Conservation (phyloP, 345 rosid species). For the Lumnitzera littorea region DNA sequence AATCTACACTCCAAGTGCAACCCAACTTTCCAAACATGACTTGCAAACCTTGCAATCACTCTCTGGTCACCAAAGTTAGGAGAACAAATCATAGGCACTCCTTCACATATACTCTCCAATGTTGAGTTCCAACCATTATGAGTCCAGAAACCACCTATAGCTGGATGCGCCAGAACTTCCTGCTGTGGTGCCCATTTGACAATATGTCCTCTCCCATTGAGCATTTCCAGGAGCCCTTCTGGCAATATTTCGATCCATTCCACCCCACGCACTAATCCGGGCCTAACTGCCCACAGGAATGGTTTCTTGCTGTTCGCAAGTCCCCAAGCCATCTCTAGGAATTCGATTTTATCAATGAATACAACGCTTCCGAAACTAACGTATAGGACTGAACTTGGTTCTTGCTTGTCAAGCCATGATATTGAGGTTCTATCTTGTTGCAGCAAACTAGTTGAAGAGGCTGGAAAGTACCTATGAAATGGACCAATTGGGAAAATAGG, state of each 20-base stretch:
- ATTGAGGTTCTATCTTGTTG: conserved; percentile 20
- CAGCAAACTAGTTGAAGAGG: conserved; percentile 14
- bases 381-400: conserved; percentile 19
- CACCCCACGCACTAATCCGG: not conserved
- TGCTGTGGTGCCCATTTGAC: not conserved
- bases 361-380: conserved; percentile 34
- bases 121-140: conserved; percentile 5
- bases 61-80: not conserved
- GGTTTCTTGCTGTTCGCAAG: not conserved
- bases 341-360: conserved; percentile 8
- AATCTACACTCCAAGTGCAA: conserved; percentile 2
- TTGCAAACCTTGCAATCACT: conserved; percentile 4
- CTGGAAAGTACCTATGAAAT: conserved; percentile 21
- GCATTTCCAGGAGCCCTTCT: not conserved
- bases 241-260: not conserved
- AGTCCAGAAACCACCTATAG: conserved; percentile 1
- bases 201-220: conserved; percentile 1
- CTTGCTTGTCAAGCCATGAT: conserved; percentile 29
- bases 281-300: conserved; percentile 6
- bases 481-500: conserved; percentile 29
- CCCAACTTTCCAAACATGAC: not conserved
- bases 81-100: not conserved
- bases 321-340: conserved; percentile 2
- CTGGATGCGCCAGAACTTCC: not conserved
- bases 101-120: not conserved